Evolutionary conservation across 805 yeast genomes (phyloP), one percentile per base, ranked within the genome.

Genomic region (Schizosaccharomyces octosporus): DNA sequence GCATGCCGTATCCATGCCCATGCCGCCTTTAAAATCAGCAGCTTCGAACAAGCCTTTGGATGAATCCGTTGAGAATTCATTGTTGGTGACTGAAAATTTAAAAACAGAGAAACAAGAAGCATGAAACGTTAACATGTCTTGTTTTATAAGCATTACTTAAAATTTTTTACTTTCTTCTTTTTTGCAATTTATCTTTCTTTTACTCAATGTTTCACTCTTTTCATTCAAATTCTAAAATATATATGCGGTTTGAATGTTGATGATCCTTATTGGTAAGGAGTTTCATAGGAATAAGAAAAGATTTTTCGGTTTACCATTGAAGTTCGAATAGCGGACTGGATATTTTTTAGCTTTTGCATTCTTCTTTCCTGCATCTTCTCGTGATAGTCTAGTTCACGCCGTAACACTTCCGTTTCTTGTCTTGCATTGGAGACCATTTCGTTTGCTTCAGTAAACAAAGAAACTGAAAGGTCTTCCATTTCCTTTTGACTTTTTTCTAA

Each of bases 1-100:
- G 95, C 77, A 75, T 55, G 70, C 78, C 13, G 72, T 61, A 21
- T 62, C 64, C 17, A 32, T 36, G 9, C 41, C 41, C 15, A 9
- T 13, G 41, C 41, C 13, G 41, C 41, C 41, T 36, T 36, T 17
- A 36, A 36, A 36, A 36, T 4, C 41, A 6, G 15, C 9, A 36
- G 15, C 17, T 36, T 11, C 15, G 41, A 36, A 7, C 41, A 36
- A 36, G 41, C 41, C 41, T 36, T 36, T 36, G 15, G 41, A 13
- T 36, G 15, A 36, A 9, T 11, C 13, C 15, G 41, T 6, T 36
- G 41, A 36, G 11, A 13, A 13, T 36, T 36, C 41, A 11, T 36
- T 13, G 11, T 13, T 36, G 17, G 15, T 36, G 13, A 13, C 41
- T 11, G 13, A 36, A 36, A 36, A 36, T 2, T 11, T 36, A 7